Evolutionary conservation across 2,329 filamentous ascomycete species (phyloP).

Genomic region (Coniochaeta pulveracea): DNA sequence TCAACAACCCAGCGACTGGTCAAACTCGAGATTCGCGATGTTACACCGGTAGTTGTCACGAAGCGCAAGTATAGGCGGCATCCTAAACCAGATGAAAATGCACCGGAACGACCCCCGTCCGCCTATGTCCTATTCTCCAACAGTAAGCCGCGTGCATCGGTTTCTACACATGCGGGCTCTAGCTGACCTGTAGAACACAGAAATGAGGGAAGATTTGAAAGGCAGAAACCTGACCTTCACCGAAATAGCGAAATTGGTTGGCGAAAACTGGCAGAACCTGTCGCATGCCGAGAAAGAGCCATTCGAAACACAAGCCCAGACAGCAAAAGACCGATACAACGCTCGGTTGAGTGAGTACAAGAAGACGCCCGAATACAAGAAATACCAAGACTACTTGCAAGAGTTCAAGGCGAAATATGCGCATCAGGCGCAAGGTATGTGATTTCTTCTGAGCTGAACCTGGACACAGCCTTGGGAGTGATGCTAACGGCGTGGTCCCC

Average conservation of each 20-base stretch:
- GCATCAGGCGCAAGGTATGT: constrained; percentile 41
- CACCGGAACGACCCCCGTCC: constrained; percentile 68
- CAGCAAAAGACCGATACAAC: constrained; percentile 68
- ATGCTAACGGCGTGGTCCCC: too few relatives aligned
- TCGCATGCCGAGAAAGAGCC: constrained; percentile 55
- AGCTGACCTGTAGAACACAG: constrained; percentile 23
- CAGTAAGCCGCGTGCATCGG: constrained; percentile 38
- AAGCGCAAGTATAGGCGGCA: constrained; percentile 72
- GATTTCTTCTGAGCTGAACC: too few relatives aligned
- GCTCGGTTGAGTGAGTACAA: constrained; percentile 65
- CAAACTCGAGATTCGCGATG: constrained; percentile 30
- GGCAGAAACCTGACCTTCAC: constrained; percentile 69
- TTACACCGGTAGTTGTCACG: constrained; percentile 27
- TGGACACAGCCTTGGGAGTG: too few relatives aligned
- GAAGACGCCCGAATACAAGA: constrained; percentile 57
- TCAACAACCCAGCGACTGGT: constrained; percentile 29
- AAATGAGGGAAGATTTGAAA: constrained; percentile 68
- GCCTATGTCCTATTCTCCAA: constrained; percentile 83
- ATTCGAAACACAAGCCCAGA: constrained; percentile 60
- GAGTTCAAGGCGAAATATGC: constrained; percentile 70
- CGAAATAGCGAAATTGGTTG: constrained; percentile 72
- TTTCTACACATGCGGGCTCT: not conserved
- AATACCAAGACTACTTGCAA: constrained; percentile 60
- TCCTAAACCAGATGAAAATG: constrained; percentile 71
- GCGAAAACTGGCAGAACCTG: constrained; percentile 71